Base-by-base conservation (phyloP, 257 asterid species). In the Thymus quinquecostatus region DNA sequence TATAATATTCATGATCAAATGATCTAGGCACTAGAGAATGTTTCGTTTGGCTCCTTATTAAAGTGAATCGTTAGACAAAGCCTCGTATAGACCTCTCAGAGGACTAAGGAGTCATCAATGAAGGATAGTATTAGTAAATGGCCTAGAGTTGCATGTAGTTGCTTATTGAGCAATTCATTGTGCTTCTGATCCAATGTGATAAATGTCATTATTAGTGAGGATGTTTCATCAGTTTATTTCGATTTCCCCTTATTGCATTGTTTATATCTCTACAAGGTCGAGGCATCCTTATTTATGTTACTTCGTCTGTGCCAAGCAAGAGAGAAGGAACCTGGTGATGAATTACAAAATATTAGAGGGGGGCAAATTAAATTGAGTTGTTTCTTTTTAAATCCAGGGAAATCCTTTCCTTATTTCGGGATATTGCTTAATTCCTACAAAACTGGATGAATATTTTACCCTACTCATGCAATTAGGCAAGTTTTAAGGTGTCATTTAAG, bases 401-500 rank as follows among this genome's bases (percentile, higher is more conserved):
- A 47, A 43, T 41, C 55, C 40, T 44, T 43, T 28, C 14, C 28
- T 43, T 63, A 13, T 27, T 40, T 14, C 9, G 36, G 36, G 2
- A 28, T 55, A 47, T 14, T 69, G 30, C 10, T 28, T 69, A 8
- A 8, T 11, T 56, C 65, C 7, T 69, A 7, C 29, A 5, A 43
- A 29, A 8, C 13, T 56, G n/a, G 47, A 57, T 13, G 41, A 4
- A 13, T 57, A 29, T 28, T 13, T 6, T 11, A 5, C 27, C 45
- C 47, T 57, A 28, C 13, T 56, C 6, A 41, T 69, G 45, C 56
- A 41, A 56, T 57, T 41, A 6, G 44, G 55, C 43, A 68, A 55
- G 29, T 50, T 21, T 10, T 43, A 40, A 10, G 60, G 30, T 32
- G 61, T n/a, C 10, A 33, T 33, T 14, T 2, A 34, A n/a, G 13